A percentile compares a stretch with the other conserved stretches of the same genome.
Evolutionary conservation across 2,329 filamentous ascomycete genomes (phyloP).

Genomic region (Fusarium pininemorale): DNA sequence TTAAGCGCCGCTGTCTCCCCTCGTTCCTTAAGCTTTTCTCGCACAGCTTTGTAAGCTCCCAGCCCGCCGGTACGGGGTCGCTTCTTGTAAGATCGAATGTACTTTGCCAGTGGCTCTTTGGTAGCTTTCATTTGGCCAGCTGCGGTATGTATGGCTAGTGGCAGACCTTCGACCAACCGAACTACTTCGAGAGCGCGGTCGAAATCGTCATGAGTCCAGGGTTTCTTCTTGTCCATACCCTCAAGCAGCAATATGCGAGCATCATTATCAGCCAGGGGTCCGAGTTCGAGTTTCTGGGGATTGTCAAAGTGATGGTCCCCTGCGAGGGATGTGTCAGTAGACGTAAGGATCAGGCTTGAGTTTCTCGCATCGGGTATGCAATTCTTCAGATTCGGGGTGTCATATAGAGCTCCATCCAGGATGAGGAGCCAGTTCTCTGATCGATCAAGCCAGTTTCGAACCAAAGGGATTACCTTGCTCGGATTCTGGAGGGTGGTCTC

Average conservation of each 20-base stretch:
- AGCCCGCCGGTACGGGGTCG: constrained; percentile 32
- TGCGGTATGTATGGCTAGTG: constrained; percentile 35
- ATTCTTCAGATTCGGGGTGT: constrained; percentile 24
- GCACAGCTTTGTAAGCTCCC: constrained; percentile 37
- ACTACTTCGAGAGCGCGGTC: constrained; percentile 32
- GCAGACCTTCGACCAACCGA: constrained; percentile 30
- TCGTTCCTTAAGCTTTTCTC: constrained; percentile 34
- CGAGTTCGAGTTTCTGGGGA: constrained; percentile 37
- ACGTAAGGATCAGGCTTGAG: constrained; percentile 38
- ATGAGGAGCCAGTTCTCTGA: constrained; percentile 40
- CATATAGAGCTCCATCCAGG: constrained; percentile 35
- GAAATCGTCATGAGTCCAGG: constrained; percentile 36
- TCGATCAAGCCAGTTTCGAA: constrained; percentile 34
- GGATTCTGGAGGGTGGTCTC: constrained; percentile 30
- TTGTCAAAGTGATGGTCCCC: constrained; percentile 36
- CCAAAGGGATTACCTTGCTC: constrained; percentile 22
- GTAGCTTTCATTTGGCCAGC: constrained; percentile 35
- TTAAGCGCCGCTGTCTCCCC: constrained; percentile 39
- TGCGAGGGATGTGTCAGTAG: constrained; percentile 38
- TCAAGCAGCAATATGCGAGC: constrained; percentile 32
- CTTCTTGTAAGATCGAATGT: constrained; percentile 36
- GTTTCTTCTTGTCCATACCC: constrained; percentile 37
- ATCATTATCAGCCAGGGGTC: constrained; percentile 26
- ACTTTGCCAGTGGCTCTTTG: constrained; percentile 37
- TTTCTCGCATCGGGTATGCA: constrained; percentile 37